These are phyloP conservation scores for Malus asiatica DNA, from an alignment of 306 rosid species.

Conservation along the genomic window DNA sequence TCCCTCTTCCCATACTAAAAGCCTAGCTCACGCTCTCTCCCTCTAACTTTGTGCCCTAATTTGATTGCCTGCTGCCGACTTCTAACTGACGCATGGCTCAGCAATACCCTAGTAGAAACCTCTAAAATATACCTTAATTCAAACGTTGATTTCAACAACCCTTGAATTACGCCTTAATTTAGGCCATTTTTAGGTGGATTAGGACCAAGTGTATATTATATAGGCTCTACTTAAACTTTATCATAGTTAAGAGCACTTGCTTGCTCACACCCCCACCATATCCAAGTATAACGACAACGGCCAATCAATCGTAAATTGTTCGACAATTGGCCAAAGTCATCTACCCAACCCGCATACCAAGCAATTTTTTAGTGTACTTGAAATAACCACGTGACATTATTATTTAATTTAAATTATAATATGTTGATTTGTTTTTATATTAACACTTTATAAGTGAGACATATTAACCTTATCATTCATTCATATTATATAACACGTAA, in stretches of 20 bases:
- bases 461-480: too few species aligned
- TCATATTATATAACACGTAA: too few species aligned
- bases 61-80: not conserved
- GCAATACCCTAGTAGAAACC: not conserved
- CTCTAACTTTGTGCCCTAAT: slow-evolving; percentile 19
- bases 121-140: not conserved
- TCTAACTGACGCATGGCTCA: slow-evolving; percentile 7
- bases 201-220: slow-evolving; percentile 13
- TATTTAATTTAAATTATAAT: too few species aligned
- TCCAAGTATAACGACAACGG: not conserved
- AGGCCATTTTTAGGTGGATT: slow-evolving; percentile 43
- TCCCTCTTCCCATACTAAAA: slow-evolving; percentile 41
- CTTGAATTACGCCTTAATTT: slow-evolving; percentile 79
- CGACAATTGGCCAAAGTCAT: not conserved
- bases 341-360: not conserved
- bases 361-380: not conserved
- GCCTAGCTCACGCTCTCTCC: slow-evolving; percentile 17
- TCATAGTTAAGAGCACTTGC: slow-evolving; percentile 27
- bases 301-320: slow-evolving; percentile 19
- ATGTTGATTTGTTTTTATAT: too few species aligned
- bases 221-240: slow-evolving; percentile 18
- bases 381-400: not conserved
- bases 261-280: not conserved
- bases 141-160: slow-evolving; percentile 60
- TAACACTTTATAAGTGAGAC: too few species aligned